Evolutionary conservation across 176 grass and related monocot species (phyloP).

Genomic region (Microstegium vimineum): DNA sequence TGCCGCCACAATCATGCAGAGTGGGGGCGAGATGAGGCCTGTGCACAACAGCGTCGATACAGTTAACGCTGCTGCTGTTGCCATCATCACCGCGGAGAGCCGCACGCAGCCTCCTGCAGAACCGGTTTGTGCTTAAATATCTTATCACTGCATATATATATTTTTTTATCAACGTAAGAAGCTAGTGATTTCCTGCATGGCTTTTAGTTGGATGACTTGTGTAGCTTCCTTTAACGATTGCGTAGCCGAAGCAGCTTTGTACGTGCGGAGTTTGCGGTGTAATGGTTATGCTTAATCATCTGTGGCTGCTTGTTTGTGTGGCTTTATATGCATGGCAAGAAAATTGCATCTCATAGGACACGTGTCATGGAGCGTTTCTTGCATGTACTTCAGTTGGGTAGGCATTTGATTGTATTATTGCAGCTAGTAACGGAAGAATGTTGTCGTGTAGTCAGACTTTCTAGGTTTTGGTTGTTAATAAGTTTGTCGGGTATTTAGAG

Average conservation of each 20-base stretch:
- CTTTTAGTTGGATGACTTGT: neutral
- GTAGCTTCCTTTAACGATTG: neutral
- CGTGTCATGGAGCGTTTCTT: neutral
- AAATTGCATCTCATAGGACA: neutral
- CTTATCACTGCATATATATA: neutral
- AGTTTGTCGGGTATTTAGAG: neutral
- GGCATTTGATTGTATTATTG: neutral
- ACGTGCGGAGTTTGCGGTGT: neutral
- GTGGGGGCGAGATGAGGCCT: constrained; percentile 50
- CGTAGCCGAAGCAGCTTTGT: neutral
- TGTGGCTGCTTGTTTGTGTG: neutral
- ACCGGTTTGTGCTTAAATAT: constrained; percentile 34
- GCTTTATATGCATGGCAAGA: neutral
- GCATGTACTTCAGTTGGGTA: neutral
- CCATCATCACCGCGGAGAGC: constrained; percentile 64
- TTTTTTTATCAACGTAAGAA: neutral
- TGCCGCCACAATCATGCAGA: constrained; percentile 25
- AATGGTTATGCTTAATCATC: neutral
- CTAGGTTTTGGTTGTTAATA: neutral
- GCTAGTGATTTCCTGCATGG: neutral
- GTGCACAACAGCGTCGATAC: constrained; percentile 77
- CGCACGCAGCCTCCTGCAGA: constrained; percentile 56
- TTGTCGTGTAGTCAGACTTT: neutral
- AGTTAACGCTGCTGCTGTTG: constrained; percentile 79
- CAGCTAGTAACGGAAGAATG: neutral